phyloP scores from a whole-genome alignment of 768 basidiomycete species.

The Pleurotus giganteus region DNA sequence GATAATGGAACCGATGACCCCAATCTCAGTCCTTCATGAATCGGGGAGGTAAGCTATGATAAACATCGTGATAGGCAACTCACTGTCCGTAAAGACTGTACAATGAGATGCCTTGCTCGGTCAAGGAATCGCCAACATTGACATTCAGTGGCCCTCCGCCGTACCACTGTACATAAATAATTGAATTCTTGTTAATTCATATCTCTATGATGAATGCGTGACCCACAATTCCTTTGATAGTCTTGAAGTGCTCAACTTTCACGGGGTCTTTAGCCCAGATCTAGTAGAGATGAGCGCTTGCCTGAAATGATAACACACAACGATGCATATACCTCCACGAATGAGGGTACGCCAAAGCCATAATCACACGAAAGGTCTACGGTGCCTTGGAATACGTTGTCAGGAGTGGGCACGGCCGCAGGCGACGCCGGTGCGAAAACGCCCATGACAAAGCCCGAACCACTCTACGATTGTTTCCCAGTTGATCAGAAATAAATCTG shows the following conservation, averaged over 20 bases:
- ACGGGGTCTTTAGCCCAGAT: conserved; percentile 9
- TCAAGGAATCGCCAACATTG: conserved; percentile 27
- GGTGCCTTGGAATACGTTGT: conserved; percentile 22
- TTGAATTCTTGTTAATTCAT: background rate
- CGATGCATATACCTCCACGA: conserved; percentile 24
- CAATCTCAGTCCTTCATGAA: conserved; percentile 12
- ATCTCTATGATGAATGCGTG: too few relatives aligned
- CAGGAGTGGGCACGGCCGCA: conserved; percentile 20
- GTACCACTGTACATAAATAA: conserved; percentile 9
- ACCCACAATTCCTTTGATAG: conserved; percentile 6
- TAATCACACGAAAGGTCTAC: conserved; percentile 16
- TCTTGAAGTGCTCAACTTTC: conserved; percentile 11
- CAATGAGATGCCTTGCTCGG: conserved; percentile 26
- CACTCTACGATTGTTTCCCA: background rate
- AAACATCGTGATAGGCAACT: conserved; percentile 6
- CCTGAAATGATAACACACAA: background rate
- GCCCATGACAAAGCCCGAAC: conserved; percentile 8
- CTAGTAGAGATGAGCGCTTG: background rate
- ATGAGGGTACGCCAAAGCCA: conserved; percentile 22
- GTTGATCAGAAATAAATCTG: background rate
- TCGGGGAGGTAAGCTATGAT: background rate
- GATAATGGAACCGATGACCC: conserved; percentile 12
- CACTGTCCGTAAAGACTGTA: conserved; percentile 28
- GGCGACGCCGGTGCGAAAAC: conserved; percentile 11
- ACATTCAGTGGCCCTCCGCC: conserved; percentile 19